Evolutionary conservation across 352 stramenopile genomes (phyloP).

Genomic region (Globisporangium canariense): DNA sequence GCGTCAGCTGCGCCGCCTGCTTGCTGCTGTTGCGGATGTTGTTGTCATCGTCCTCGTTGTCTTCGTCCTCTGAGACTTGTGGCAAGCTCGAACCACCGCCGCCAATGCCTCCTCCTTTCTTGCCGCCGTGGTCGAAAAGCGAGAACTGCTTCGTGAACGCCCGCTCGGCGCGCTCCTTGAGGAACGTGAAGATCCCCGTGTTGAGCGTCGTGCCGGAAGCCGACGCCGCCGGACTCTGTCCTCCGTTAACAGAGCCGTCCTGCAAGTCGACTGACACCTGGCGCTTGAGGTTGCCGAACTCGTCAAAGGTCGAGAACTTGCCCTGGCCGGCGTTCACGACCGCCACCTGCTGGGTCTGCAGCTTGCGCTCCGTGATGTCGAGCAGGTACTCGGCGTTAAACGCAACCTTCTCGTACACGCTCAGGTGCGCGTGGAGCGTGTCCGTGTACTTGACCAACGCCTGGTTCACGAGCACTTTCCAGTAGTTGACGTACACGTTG

Average conservation of each 20-base stretch:
- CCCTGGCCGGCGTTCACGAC: slow-evolving; percentile 58
- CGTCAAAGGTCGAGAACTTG: slow-evolving; percentile 68
- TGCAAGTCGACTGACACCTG: slow-evolving; percentile 21
- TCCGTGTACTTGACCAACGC: slow-evolving; percentile 61
- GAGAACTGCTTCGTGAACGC: slow-evolving; percentile 72
- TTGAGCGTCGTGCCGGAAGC: slow-evolving; percentile 33
- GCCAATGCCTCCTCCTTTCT: background rate
- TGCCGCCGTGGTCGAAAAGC: slow-evolving; percentile 29
- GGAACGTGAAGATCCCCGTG: slow-evolving; percentile 69
- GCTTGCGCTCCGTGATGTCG: slow-evolving; percentile 67
- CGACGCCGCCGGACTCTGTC: slow-evolving; percentile 6
- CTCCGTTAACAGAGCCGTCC: background rate
- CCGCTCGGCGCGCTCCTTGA: slow-evolving; percentile 65
- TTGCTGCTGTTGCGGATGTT: slow-evolving; percentile 5
- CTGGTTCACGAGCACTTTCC: slow-evolving; percentile 52
- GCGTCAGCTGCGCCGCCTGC: slow-evolving; percentile 20
- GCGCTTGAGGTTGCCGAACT: slow-evolving; percentile 79
- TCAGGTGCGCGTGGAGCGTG: slow-evolving; percentile 52
- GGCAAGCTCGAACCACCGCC: slow-evolving; percentile 28
- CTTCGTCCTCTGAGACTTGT: slow-evolving; percentile 46
- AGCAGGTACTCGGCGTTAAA: slow-evolving; percentile 66
- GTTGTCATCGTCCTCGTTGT: slow-evolving; percentile 26
- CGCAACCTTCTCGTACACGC: slow-evolving; percentile 52
- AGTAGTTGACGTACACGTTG: slow-evolving; percentile 61
- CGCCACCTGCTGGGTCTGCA: slow-evolving; percentile 43